These are phyloP conservation scores for Pythium monospermum DNA, from an alignment of 352 stramenopile genomes.

Conservation along the genomic window DNA sequence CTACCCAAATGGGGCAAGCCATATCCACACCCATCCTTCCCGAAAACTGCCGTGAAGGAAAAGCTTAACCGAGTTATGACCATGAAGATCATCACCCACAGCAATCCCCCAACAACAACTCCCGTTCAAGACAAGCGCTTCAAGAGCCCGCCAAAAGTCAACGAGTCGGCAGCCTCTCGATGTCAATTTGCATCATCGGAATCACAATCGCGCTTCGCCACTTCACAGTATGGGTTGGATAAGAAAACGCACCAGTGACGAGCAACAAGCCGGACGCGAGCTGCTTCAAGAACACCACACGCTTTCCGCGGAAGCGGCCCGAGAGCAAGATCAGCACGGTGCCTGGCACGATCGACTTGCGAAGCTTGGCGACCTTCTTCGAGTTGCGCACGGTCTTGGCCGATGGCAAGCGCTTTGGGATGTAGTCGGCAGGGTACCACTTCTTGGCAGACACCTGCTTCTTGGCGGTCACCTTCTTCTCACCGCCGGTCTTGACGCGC, in stretches of 20 bases:
- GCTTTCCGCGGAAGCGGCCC: constrained; percentile 97
- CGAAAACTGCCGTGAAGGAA: neutral
- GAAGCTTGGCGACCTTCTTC: constrained; percentile 91
- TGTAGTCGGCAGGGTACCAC: constrained; percentile 72
- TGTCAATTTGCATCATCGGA: constrained; percentile 32
- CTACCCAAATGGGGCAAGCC: neutral
- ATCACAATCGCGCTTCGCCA: constrained; percentile 1
- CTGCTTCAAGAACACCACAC: constrained; percentile 98
- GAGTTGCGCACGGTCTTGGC: constrained; percentile 77
- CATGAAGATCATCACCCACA: no score
- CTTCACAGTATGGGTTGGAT: neutral
- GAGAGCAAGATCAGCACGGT: constrained; percentile 98
- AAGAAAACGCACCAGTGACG: constrained; percentile 65
- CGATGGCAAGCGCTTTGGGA: constrained; percentile 64
- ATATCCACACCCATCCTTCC: constrained; percentile 5
- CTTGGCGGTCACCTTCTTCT: constrained; percentile 26
- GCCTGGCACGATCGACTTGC: constrained; percentile 94
- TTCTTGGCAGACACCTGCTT: constrained; percentile 36
- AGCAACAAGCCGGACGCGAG: constrained; percentile 94
- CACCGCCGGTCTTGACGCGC: constrained; percentile 26
- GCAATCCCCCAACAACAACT: no score
- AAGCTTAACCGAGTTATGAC: no score
- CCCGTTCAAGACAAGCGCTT: constrained; percentile 3
- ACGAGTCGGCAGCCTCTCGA: constrained; percentile 22
- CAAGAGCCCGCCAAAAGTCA: neutral